These are phyloP conservation scores for Annona cherimola DNA, from an alignment of 164 flowering plant genomes.

Conservation along the genomic window DNA sequence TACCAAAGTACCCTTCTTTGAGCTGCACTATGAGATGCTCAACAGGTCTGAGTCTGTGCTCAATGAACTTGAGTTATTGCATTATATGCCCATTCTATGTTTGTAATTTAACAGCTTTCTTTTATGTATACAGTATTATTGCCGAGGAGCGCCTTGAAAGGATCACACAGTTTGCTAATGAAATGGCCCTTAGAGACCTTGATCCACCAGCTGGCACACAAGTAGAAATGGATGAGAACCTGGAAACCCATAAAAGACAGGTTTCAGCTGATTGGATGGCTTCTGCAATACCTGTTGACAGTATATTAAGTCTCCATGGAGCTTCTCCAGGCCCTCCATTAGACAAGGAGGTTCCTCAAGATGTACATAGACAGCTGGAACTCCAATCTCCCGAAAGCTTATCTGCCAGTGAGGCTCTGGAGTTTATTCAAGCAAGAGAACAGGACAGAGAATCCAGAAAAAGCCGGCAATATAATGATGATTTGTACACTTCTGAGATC, in stretches of 20 bases:
- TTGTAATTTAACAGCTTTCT: slow-evolving; percentile 8
- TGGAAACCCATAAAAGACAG: slow-evolving; percentile 26
- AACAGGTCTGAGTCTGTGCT: slow-evolving; percentile 51
- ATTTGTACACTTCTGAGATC: slow-evolving; percentile 37
- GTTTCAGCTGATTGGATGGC: slow-evolving; percentile 57
- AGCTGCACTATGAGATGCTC: slow-evolving; percentile 88
- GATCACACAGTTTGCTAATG: slow-evolving; percentile 71
- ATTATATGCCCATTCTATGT: neutral
- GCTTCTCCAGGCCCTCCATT: slow-evolving; percentile 68
- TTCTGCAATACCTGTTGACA: slow-evolving; percentile 67
- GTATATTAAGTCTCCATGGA: slow-evolving; percentile 59
- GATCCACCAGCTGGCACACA: slow-evolving; percentile 34
- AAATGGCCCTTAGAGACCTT: slow-evolving; percentile 42
- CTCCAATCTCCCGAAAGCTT: slow-evolving; percentile 57
- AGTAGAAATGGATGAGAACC: slow-evolving; percentile 35
- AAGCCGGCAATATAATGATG: slow-evolving; percentile 31
- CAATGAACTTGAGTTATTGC: neutral
- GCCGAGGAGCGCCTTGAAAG: slow-evolving; percentile 90
- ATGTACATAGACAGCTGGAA: slow-evolving; percentile 39
- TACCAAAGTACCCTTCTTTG: slow-evolving; percentile 89
- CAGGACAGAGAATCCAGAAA: slow-evolving; percentile 25
- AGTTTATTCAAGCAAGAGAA: slow-evolving; percentile 36
- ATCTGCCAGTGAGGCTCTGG: slow-evolving; percentile 54
- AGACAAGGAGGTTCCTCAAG: slow-evolving; percentile 46
- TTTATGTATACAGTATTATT: slow-evolving; percentile 62